phyloP scores from a whole-genome alignment of 148 eudicot species.

The Spergularia bocconei region DNA sequence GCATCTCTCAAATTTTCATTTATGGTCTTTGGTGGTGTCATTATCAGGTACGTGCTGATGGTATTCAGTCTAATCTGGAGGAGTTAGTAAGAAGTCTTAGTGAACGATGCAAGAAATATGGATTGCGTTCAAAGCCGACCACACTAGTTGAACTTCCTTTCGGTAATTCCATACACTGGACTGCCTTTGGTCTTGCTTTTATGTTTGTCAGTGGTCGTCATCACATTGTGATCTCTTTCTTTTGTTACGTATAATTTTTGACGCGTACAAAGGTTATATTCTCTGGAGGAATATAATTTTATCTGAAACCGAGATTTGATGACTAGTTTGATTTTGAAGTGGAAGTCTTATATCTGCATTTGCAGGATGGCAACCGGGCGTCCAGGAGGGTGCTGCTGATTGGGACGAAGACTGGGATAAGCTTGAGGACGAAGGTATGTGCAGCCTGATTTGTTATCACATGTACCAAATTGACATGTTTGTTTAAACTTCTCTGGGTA shows the following conservation, averaged over 20 bases:
- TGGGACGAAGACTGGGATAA: conserved; percentile 98
- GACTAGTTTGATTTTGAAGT: conserved; percentile 8
- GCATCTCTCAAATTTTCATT: background rate
- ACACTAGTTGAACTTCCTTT: conserved; percentile 92
- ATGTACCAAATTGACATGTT: background rate
- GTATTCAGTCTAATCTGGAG: conserved; percentile 69
- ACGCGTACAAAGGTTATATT: background rate
- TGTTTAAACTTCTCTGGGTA: conserved; percentile 3
- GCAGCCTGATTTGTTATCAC: background rate
- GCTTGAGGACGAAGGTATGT: conserved; percentile 90
- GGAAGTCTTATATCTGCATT: conserved; percentile 11
- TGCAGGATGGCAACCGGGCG: conserved; percentile 96
- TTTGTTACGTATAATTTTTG: background rate
- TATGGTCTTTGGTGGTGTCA: conserved; percentile 12
- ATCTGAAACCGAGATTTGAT: background rate
- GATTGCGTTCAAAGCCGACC: conserved; percentile 87
- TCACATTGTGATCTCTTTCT: background rate
- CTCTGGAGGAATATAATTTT: background rate
- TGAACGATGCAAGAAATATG: conserved; percentile 95
- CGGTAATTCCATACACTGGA: conserved; percentile 44
- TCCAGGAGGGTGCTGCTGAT: conserved; percentile 86
- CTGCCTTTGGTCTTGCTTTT: conserved; percentile 1
- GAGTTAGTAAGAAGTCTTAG: conserved; percentile 78
- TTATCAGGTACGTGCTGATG: conserved; percentile 60
- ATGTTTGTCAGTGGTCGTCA: background rate